Evolutionary conservation across 164 flowering plant genomes (phyloP).

Genomic region (Liquidambar formosana): DNA sequence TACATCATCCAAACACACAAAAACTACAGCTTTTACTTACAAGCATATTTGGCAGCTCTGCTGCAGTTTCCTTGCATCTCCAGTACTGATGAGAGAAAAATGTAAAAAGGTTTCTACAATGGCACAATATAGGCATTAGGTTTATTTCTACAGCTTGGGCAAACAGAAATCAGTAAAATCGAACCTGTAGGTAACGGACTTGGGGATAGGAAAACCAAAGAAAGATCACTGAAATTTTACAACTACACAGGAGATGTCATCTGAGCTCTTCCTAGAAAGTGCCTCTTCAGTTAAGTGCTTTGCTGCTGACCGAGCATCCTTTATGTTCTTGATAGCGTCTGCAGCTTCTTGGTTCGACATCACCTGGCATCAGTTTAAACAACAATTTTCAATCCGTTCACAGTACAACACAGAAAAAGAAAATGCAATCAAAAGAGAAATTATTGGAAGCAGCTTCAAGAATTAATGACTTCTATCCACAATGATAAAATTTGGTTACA

Average conservation of each 20-base stretch:
- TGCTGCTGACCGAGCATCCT: slow-evolving; percentile 74
- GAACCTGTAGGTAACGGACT: no score
- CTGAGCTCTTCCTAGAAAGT: slow-evolving; percentile 57
- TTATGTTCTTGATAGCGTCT: slow-evolving; percentile 47
- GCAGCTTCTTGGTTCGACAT: slow-evolving; percentile 86
- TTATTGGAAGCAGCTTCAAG: not conserved
- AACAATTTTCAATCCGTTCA: not conserved
- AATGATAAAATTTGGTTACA: not conserved
- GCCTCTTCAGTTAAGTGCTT: slow-evolving; percentile 77
- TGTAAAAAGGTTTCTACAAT: no score
- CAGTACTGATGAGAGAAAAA: no score
- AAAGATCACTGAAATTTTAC: slow-evolving; percentile 53
- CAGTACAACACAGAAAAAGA: not conserved
- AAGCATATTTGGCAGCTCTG: no score
- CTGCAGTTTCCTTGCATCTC: no score
- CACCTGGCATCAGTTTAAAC: slow-evolving; percentile 39
- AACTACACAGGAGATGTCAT: slow-evolving; percentile 80
- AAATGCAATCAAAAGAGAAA: not conserved
- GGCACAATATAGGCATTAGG: no score
- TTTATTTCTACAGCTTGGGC: no score
- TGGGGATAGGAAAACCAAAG: no score
- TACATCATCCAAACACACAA: no score
- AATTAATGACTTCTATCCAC: not conserved
- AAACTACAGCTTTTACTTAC: no score
- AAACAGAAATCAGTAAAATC: no score